Percentiles rank a stretch among this genome's conserved stretches.
Evolutionary conservation across 2,329 filamentous ascomycete genomes (phyloP).

Genomic region (Lecanoromycetidae sp.): DNA sequence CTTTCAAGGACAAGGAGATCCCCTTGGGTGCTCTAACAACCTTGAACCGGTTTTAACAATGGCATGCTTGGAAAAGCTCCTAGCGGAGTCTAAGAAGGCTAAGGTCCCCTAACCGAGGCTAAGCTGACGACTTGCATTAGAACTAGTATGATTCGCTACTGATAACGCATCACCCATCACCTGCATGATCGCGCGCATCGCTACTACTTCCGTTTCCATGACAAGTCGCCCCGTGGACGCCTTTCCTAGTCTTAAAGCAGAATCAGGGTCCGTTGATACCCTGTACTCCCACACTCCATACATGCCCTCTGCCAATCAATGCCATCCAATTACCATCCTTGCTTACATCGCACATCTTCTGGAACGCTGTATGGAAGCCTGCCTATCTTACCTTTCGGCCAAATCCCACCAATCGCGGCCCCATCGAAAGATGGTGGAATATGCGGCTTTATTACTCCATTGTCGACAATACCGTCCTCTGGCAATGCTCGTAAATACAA

Average conservation of each 20-base stretch:
- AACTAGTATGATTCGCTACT: constrained; percentile 1
- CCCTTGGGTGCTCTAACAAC: no score
- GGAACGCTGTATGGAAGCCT: constrained; percentile 1
- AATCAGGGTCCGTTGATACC: not conserved
- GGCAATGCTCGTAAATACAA: not conserved
- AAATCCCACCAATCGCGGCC: not conserved
- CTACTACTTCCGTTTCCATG: not conserved
- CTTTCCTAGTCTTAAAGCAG: not conserved
- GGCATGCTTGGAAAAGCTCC: no score
- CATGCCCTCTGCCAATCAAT: no score
- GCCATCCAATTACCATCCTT: not conserved
- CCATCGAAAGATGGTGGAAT: not conserved
- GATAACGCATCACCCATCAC: constrained; percentile 7
- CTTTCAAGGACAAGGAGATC: no score
- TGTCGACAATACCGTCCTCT: not conserved
- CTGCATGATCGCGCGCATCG: not conserved
- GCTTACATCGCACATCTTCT: not conserved
- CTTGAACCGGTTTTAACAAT: no score
- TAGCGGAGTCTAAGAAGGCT: not conserved
- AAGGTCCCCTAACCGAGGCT: not conserved
- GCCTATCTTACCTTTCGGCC: not conserved
- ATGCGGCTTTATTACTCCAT: not conserved
- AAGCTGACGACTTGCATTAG: not conserved
- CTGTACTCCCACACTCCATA: no score
- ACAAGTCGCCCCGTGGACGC: not conserved